Evolutionary conservation across 371 early-diverging fungal species (phyloP).

Genomic region (Circinella umbellata): DNA sequence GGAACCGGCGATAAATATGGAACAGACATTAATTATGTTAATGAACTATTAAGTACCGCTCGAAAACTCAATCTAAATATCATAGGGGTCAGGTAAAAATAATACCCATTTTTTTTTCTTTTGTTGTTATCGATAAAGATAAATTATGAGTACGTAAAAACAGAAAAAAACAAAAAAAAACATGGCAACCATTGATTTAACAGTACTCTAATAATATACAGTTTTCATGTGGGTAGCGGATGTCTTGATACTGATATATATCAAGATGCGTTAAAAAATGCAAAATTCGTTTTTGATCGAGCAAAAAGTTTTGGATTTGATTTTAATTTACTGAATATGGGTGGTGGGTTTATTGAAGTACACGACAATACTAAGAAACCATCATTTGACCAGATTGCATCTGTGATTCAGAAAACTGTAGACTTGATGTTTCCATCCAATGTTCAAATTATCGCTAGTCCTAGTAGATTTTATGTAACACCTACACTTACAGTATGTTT

Average conservation of each 20-base stretch:
- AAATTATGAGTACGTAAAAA: too few species aligned
- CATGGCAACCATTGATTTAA: neutral
- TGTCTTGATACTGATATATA: constrained; percentile 90
- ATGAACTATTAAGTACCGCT: constrained; percentile 73
- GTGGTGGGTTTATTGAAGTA: constrained; percentile 94
- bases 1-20: constrained; percentile 96
- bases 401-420: constrained; percentile 75
- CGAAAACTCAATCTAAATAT: constrained; percentile 80
- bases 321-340: constrained; percentile 88
- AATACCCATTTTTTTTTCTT: neutral
- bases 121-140: too few species aligned
- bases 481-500: constrained; percentile 92
- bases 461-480: constrained; percentile 95
- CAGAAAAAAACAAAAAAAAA: neutral
- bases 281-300: constrained; percentile 87
- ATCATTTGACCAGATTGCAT: constrained; percentile 86
- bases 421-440: constrained; percentile 70
- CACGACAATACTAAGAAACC: constrained; percentile 62
- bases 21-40: constrained; percentile 79
- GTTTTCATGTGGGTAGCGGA: constrained; percentile 96
- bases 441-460: constrained; percentile 94
- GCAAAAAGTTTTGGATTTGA: constrained; percentile 77
- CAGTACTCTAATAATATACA: neutral
- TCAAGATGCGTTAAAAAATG: constrained; percentile 85
- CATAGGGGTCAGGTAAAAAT: constrained; percentile 75